Evolutionary conservation across 75 land plant species (phyloP).

Genomic region (Selaginella tamariscina): DNA sequence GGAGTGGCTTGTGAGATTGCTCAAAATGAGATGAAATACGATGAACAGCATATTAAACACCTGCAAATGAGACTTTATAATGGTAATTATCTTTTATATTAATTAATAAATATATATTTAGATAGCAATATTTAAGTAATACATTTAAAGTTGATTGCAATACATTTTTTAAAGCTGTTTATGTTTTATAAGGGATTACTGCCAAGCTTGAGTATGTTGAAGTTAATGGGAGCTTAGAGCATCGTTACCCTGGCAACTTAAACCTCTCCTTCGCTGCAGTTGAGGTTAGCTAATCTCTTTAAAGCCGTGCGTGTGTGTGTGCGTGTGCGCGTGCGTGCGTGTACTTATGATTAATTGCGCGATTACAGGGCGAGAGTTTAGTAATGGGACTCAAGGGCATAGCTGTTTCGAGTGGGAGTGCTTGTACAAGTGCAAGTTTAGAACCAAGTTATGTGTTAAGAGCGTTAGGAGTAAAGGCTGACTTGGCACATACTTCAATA

Average conservation of each 20-base stretch:
- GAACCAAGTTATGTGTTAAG: conserved; percentile 93
- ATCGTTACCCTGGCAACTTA: conserved; percentile 74
- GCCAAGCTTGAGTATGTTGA: conserved; percentile 63
- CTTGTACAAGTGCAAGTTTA: conserved; percentile 95
- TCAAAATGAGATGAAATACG: conserved; percentile 66
- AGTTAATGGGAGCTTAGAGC: conserved; percentile 79
- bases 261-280: conserved; percentile 94
- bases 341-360: no score
- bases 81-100: no score
- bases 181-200: no score
- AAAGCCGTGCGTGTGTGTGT: no score
- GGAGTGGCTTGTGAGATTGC: conserved; percentile 89
- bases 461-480: conserved; percentile 94
- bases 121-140: no score
- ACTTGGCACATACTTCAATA: conserved; percentile 97
- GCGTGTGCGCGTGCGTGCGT: no score
- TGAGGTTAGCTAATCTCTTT: no score
- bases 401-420: conserved; percentile 97
- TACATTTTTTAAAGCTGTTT: no score
- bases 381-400: conserved; percentile 96
- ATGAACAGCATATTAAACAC: conserved; percentile 38
- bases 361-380: conserved; percentile 95
- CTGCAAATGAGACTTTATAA: conserved; percentile 49
- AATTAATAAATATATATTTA: no score
- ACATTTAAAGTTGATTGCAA: no score